These are phyloP conservation scores for Globisporangium echinulatum DNA, from an alignment of 352 stramenopile genomes.

Conservation along the genomic window DNA sequence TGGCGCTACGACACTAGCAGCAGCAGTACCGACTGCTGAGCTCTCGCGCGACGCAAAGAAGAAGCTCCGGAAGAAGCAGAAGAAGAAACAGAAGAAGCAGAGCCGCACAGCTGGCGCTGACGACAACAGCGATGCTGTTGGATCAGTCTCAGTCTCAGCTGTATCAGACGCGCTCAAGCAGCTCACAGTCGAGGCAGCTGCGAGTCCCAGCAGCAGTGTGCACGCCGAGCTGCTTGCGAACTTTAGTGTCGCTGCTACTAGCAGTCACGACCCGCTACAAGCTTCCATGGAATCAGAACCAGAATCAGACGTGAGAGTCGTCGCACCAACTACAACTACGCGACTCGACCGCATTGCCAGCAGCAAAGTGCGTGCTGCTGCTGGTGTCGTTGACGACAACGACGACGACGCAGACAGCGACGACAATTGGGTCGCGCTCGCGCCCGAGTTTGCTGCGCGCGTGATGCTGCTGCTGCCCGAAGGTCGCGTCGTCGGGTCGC, in stretches of 20 bases:
- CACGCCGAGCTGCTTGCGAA: conserved; percentile 8
- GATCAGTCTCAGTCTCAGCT: not conserved
- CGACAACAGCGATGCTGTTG: conserved; percentile 10
- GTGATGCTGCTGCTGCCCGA: conserved; percentile 66
- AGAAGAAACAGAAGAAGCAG: conserved; percentile 92
- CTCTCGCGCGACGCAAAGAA: conserved; percentile 90
- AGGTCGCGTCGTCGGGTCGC: conserved; percentile 37
- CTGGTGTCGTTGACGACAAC: not conserved
- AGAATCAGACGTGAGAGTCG: too few relatives aligned
- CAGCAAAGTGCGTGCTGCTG: not conserved
- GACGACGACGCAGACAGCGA: conserved; percentile 27
- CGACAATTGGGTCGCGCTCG: conserved; percentile 60
- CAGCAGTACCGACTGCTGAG: conserved; percentile 8
- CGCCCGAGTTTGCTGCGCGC: conserved; percentile 60
- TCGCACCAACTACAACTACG: too few relatives aligned
- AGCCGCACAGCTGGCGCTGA: conserved; percentile 35
- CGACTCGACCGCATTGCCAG: not conserved
- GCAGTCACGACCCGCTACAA: not conserved
- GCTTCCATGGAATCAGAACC: too few relatives aligned
- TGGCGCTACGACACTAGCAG: conserved; percentile 32
- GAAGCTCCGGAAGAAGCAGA: conserved; percentile 91
- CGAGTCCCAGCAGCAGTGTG: not conserved
- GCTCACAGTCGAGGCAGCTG: not conserved
- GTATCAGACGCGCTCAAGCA: conserved; percentile 1
- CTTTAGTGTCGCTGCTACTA: not conserved